Evolutionary conservation across 2,329 filamentous ascomycete species (phyloP).

Genomic region (Pleomassaria siparia): DNA sequence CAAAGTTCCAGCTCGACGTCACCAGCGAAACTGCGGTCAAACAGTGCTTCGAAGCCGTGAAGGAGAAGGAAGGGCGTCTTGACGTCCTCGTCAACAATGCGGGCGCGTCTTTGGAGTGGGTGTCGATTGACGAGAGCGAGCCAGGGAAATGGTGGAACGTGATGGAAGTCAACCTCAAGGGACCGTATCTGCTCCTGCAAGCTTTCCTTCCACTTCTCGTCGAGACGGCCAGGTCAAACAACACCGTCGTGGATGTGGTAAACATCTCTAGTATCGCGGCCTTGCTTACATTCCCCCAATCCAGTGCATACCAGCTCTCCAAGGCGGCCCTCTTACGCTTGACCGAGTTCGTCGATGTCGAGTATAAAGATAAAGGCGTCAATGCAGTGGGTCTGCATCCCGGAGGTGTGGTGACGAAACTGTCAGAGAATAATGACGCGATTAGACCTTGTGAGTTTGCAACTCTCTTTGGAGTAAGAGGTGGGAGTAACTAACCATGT

Average conservation of each 20-base stretch:
- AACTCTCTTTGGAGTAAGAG: not conserved
- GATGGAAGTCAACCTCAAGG: conserved; percentile 54
- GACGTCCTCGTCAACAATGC: conserved; percentile 56
- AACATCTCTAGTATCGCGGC: conserved; percentile 52
- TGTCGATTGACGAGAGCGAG: conserved; percentile 38
- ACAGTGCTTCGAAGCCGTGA: conserved; percentile 38
- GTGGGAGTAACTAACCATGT: not conserved
- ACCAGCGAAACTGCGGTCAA: conserved; percentile 41
- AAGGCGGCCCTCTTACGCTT: conserved; percentile 56
- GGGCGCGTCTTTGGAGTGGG: conserved; percentile 37
- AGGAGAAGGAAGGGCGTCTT: conserved; percentile 23
- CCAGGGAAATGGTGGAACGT: conserved; percentile 46
- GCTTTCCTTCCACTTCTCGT: conserved; percentile 50
- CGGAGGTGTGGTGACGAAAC: conserved; percentile 27
- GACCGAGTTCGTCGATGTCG: conserved; percentile 52
- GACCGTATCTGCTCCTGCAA: conserved; percentile 49
- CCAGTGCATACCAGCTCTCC: conserved; percentile 47
- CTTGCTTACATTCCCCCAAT: conserved; percentile 10
- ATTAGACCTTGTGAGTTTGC: conserved; percentile 4
- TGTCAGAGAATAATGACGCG: conserved; percentile 3
- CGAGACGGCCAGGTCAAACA: conserved; percentile 37
- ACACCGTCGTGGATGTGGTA: conserved; percentile 39
- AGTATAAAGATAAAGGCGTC: conserved; percentile 35
- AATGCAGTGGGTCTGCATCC: conserved; percentile 28
- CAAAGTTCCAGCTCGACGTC: conserved; percentile 49